Base-by-base conservation (phyloP, 306 rosid genomes). In the Cucumis cinereus region DNA sequence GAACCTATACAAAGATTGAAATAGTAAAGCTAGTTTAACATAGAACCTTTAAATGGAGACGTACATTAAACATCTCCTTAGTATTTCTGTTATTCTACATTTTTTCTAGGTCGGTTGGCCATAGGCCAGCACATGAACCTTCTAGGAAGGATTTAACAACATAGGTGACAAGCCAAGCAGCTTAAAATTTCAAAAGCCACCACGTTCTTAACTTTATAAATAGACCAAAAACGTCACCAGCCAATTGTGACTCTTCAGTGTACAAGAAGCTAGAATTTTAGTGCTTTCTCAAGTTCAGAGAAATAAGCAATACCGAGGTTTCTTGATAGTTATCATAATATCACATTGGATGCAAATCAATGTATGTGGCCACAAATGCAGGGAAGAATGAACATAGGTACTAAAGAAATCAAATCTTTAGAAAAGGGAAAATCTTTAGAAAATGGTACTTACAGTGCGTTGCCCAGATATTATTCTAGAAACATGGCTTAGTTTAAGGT, bases 391-490 rank as follows among this genome's bases (percentile, higher is more conserved):
- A 26, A 17, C 55, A 43, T 70, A 70, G 43, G 59, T 71, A 30
- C 6, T 26, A 17, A 50, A 72, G 24, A 50, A 49, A 50, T 72
- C 41, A 11, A 58, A 68, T 38, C 59, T 55, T n/a, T 4, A 49
- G 71, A 74, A 77, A 79, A 20, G 79, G 57, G 81, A 26, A 10
- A 58, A 67, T 38, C 59, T 55, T n/a, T 4, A 49, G 71, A 75
- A 78, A 79, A 20, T 80, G 57, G 81, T 55, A 83, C 92, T 85
- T 87, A 95, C 99, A 52, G 99, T 95, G 82, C 99, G 98, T 58
- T 95, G 99, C 79, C 99, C 99, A 53, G 99, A 92, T 71, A 92
- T 95, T 78, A 95, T 95, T 88, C 96, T 90, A 69, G 99, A 92
- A 58, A 95, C 98, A 15, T 90, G 93, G 75, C 92, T 90, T 74